A percentile compares a stretch with the other conserved stretches of the same genome.
Conservation (phyloP, 257 asterid genomes). For the Nicotiana tabacum region DNA sequence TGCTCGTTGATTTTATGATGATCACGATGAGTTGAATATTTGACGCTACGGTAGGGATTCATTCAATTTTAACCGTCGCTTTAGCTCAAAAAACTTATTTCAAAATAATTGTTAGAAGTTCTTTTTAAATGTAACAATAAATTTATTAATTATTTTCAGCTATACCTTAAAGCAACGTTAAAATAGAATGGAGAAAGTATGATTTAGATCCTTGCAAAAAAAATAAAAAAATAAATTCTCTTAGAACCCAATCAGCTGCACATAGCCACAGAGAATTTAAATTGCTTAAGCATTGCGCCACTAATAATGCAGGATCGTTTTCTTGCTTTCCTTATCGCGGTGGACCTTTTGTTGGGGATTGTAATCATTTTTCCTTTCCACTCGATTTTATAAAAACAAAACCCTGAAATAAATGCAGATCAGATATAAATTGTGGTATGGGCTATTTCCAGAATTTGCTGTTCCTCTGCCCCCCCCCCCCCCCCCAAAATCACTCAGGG, state of each 20-base stretch:
- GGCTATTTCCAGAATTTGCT: background rate
- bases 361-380: background rate
- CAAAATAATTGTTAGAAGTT: too few relatives aligned
- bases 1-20: background rate
- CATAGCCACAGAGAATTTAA: background rate
- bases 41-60: too few relatives aligned
- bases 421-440: background rate
- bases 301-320: background rate
- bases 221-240: background rate
- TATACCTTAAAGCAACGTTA: too few relatives aligned
- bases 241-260: background rate
- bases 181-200: too few relatives aligned
- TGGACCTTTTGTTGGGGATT: background rate
- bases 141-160: too few relatives aligned
- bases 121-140: too few relatives aligned
- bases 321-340: background rate
- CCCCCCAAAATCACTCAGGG: too few relatives aligned
- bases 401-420: background rate
- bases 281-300: background rate
- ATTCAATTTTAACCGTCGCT: too few relatives aligned
- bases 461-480: background rate
- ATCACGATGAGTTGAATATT: too few relatives aligned
- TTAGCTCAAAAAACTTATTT: too few relatives aligned
- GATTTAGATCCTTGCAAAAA: background rate
- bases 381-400: background rate